Base-by-base conservation (phyloP, 2,329 filamentous ascomycete species). In the Nemania serpens region DNA sequence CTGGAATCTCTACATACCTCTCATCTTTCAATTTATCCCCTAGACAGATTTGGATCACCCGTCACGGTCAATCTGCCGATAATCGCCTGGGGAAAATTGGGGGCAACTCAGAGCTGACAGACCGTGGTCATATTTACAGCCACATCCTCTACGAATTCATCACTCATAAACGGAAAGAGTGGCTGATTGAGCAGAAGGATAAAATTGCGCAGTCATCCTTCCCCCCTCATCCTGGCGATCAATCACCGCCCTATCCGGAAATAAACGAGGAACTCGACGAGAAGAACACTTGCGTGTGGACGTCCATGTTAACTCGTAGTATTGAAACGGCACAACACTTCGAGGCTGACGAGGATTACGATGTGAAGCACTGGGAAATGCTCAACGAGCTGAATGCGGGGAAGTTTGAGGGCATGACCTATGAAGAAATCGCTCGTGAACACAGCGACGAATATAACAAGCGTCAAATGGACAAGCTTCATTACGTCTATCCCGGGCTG, bases 201-300 rank as follows among this genome's bases (percentile, higher is more conserved):
- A 94, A 90, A 77, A 84, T 88, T 63, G 85, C 87, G 37, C 85
- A 89, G 65, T 89, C 88, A 1, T 89, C 90, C 59, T 96, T 96
- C 75, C 93, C 95, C n/a, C 94, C 95, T 1, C 84, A 88, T 43
- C 89, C 93, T 0, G 95, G 95, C 58, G 94, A 97, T 76, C 91
- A 90, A 66, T 98, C 95, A 0, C 95, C 95, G 4, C 95, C 95
- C 0, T 98, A 99, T 71, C 95, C 95, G 0, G 91, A 97, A 73
- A 88, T 89, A 68, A 83, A 86, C 63, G 83, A 83, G 51, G 88
- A 89, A 50, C 79, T 88, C 33, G 85, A 90, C 33, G 84, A 91
- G 71, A 96, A 97, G 79, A 92, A 92, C 73, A 98, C 97, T 74
- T 99, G 95, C 75, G 91, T 99, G 15, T 99, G 95, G 95, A 97